Evolutionary conservation across 1,284 basidiomycete genomes (phyloP).

Genomic region (Ceratobasidium sp.): DNA sequence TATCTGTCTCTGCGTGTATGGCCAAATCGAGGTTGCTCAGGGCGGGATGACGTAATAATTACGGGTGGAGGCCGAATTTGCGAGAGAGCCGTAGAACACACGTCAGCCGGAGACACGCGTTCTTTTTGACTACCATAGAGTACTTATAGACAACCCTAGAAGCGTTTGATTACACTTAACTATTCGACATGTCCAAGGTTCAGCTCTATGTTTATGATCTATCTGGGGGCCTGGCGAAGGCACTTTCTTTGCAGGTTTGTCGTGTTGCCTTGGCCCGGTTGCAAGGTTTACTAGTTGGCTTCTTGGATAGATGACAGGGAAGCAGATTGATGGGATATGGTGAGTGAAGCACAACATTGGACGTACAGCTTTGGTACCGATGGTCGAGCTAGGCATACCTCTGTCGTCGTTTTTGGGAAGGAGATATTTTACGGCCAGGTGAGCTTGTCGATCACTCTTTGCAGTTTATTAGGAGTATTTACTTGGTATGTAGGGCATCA

Average conservation of each 20-base stretch:
- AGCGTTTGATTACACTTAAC: not conserved
- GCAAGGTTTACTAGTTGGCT: no score
- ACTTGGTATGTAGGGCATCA: constrained; percentile 67
- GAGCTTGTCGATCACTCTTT: not conserved
- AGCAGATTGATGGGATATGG: constrained; percentile 92
- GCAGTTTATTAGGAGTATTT: not conserved
- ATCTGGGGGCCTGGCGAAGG: constrained; percentile 84
- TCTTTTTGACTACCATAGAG: not conserved
- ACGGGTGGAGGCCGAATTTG: constrained; percentile 30
- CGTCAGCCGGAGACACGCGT: constrained; percentile 28
- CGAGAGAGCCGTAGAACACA: constrained; percentile 23
- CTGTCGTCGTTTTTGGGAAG: constrained; percentile 85
- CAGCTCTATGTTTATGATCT: constrained; percentile 93
- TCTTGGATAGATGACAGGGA: constrained; percentile 86
- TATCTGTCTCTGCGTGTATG: no score
- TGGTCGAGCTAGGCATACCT: constrained; percentile 78
- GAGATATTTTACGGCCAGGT: constrained; percentile 89
- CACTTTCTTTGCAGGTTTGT: constrained; percentile 80
- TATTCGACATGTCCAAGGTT: constrained; percentile 62
- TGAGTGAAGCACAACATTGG: constrained; percentile 57
- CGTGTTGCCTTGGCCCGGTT: no score
- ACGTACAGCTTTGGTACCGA: not conserved
- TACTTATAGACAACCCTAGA: not conserved
- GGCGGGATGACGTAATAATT: constrained; percentile 19
- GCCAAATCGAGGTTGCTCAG: not conserved